Conservation (phyloP, 2,329 filamentous ascomycete species). For the Colletotrichum camelliae region DNA sequence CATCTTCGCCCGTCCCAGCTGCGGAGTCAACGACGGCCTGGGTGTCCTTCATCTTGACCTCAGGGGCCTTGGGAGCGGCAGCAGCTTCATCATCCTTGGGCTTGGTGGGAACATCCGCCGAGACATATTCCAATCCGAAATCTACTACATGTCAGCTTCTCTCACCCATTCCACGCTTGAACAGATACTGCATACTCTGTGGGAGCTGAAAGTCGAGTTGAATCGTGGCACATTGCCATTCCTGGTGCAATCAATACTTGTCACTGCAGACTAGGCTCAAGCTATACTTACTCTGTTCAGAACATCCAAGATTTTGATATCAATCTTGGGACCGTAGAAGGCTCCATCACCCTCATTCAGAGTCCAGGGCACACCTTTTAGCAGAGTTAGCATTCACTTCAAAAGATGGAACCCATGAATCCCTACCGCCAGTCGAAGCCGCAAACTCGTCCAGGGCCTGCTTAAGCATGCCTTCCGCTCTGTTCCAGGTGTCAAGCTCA, state of each 20-base stretch:
- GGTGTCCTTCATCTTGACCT: constrained; percentile 40
- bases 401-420: constrained; percentile 21
- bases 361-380: constrained; percentile 64
- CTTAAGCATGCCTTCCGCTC: constrained; percentile 81
- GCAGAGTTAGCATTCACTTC: constrained; percentile 24
- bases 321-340: constrained; percentile 98
- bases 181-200: background rate
- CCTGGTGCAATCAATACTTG: background rate
- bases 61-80: constrained; percentile 26
- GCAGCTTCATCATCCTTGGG: constrained; percentile 33
- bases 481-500: constrained; percentile 85
- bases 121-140: constrained; percentile 88
- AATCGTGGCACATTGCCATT: constrained; percentile 88
- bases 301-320: constrained; percentile 92
- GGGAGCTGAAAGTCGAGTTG: constrained; percentile 82
- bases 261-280: background rate
- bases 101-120: constrained; percentile 62
- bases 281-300: constrained; percentile 69
- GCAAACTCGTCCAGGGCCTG: constrained; percentile 81
- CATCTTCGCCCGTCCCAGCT: constrained; percentile 50
- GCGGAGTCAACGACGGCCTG: constrained; percentile 30
- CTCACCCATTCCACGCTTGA: background rate
- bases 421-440: constrained; percentile 30
- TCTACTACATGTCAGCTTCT: constrained; percentile 56
- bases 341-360: constrained; percentile 94